phyloP scores from a whole-genome alignment of 805 yeast genomes.

The Lipomyces orientalis region DNA sequence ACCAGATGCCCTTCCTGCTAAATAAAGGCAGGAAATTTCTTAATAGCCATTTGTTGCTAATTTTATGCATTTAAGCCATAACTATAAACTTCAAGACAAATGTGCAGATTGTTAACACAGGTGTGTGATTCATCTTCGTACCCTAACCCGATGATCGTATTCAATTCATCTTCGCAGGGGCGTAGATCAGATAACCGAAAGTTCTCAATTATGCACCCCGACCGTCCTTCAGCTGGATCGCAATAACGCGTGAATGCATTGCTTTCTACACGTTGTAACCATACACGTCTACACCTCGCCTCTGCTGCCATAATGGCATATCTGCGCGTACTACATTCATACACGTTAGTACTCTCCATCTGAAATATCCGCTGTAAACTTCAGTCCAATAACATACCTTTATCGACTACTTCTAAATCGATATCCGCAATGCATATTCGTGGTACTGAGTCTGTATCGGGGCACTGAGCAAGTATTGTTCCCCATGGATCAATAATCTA shows the following conservation, averaged over 20 bases:
- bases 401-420: conserved; percentile 56
- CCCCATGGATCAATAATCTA: conserved; percentile 91
- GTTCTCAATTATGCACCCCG: too few species aligned
- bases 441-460: conserved; percentile 53
- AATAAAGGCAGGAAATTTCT: too few species aligned
- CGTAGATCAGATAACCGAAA: too few species aligned
- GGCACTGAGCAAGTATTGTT: conserved; percentile 63
- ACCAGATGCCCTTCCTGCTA: conserved; percentile 46
- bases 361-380: background rate
- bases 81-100: too few species aligned
- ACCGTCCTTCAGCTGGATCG: too few species aligned
- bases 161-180: background rate
- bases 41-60: too few species aligned
- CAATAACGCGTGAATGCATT: too few species aligned
- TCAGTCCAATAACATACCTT: conserved; percentile 37
- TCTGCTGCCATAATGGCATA: conserved; percentile 80
- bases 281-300: conserved; percentile 65
- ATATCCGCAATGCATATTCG: conserved; percentile 69
- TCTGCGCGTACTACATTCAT: conserved; percentile 54
- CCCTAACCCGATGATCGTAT: background rate
- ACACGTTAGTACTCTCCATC: background rate
- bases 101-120: too few species aligned
- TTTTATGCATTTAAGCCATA: background rate
- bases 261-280: conserved; percentile 39
- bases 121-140: too few species aligned